Evolutionary conservation across 2,329 filamentous ascomycete genomes (phyloP).

Genomic region (Amauroascus niger): DNA sequence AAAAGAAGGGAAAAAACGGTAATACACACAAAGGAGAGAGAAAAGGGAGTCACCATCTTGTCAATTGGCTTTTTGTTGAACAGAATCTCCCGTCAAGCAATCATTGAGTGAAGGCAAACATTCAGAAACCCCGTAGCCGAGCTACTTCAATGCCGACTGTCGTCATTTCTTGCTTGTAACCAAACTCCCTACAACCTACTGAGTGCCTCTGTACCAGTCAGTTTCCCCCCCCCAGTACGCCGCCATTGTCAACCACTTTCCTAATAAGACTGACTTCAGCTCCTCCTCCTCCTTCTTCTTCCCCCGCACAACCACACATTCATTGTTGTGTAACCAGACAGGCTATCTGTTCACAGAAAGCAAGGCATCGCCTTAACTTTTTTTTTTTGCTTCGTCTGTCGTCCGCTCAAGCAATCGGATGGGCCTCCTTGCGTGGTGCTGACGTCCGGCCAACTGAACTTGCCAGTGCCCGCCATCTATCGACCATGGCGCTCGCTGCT

Average conservation of each 20-base stretch:
- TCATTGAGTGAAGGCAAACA: background rate
- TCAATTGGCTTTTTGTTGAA: too few relatives aligned
- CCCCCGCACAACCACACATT: too few relatives aligned
- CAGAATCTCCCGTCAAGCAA: too few relatives aligned
- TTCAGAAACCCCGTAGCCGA: background rate
- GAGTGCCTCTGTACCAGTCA: too few relatives aligned
- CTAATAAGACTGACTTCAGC: background rate
- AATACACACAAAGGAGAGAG: background rate
- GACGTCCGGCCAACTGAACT: background rate
- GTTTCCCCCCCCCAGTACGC: too few relatives aligned
- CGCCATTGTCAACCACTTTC: background rate
- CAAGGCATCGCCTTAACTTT: background rate
- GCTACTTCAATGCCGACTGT: background rate
- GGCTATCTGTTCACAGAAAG: background rate
- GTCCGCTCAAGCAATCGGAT: slow-evolving; percentile 1
- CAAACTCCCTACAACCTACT: background rate
- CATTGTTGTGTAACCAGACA: background rate
- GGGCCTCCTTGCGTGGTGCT: slow-evolving; percentile 2
- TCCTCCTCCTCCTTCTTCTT: background rate
- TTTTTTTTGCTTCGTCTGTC: background rate
- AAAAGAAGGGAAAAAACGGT: background rate
- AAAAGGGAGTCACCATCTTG: too few relatives aligned
- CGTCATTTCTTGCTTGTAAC: background rate
- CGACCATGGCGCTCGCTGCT: slow-evolving; percentile 10
- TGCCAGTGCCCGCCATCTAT: background rate